These are phyloP conservation scores for Chenopodium berlandieri DNA, from an alignment of 148 eudicot species.

Conservation along the genomic window DNA sequence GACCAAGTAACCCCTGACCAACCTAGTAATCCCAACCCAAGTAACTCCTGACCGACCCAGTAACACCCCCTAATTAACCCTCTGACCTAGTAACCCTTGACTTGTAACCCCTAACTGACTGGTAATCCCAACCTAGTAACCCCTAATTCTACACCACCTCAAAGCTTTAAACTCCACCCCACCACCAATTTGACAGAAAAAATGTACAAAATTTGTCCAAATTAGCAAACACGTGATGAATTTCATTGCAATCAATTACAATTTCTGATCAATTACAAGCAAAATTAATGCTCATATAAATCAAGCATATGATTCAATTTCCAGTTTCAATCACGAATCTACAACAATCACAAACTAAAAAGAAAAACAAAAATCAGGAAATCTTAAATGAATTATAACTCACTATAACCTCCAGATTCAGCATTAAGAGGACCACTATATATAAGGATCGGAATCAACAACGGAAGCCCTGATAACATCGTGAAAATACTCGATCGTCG, in stretches of 20 bases:
- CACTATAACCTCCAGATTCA: constrained; percentile 36
- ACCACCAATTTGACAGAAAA: neutral
- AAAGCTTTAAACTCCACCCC: no score
- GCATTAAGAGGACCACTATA: constrained; percentile 42
- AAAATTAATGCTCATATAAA: neutral
- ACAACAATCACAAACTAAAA: neutral
- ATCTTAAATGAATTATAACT: constrained; percentile 28
- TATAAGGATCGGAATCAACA: constrained; percentile 47
- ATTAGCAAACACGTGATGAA: neutral
- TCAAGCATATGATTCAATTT: neutral
- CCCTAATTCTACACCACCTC: no score
- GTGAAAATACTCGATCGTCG: constrained; percentile 10
- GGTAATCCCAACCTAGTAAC: no score
- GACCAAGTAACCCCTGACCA: no score
- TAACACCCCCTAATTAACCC: no score
- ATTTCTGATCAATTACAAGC: neutral
- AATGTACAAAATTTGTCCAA: neutral
- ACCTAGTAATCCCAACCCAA: no score
- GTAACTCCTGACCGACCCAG: no score
- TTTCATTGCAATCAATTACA: neutral
- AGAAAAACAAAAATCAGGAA: neutral
- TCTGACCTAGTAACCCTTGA: no score
- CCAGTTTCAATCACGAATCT: neutral
- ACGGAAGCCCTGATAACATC: constrained; percentile 44
- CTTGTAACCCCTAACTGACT: no score